Conservation (phyloP, 2,329 filamentous ascomycete species). For the Epicoccum sorghinum region DNA sequence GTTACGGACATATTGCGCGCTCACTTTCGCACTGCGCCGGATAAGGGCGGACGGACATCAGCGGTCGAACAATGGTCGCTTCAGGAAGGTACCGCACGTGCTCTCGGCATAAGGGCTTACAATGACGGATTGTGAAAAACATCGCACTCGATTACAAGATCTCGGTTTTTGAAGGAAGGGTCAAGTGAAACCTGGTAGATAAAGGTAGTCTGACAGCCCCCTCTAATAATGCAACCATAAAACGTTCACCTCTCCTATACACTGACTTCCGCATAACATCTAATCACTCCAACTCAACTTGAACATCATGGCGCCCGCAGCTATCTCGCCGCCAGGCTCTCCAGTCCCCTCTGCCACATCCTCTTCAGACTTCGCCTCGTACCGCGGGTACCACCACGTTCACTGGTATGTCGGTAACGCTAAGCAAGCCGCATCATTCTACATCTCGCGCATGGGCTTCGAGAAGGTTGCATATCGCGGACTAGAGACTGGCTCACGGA, state of each 20-base stretch:
- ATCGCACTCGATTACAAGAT: conserved; percentile 16
- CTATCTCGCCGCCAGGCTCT: conserved; percentile 52
- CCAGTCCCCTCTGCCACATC: conserved; percentile 29
- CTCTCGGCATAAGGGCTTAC: conserved; percentile 34
- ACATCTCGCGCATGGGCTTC: conserved; percentile 87
- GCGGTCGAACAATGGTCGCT: conserved; percentile 21
- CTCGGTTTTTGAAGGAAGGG: conserved; percentile 33
- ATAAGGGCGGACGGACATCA: conserved; percentile 31
- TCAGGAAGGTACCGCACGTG: conserved; percentile 30
- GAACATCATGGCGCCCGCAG: conserved; percentile 40
- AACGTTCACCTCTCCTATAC: neutral
- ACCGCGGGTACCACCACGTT: conserved; percentile 88
- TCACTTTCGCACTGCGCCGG: conserved; percentile 10
- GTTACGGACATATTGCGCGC: neutral
- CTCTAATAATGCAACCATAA: conserved; percentile 4
- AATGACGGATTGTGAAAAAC: conserved; percentile 28
- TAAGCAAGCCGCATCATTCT: conserved; percentile 91
- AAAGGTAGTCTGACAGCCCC: conserved; percentile 13
- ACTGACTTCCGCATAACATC: neutral
- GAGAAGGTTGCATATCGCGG: conserved; percentile 80
- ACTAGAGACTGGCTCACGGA: conserved; percentile 84
- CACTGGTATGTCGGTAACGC: conserved; percentile 98
- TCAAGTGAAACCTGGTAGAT: conserved; percentile 17
- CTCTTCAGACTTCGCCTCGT: conserved; percentile 54
- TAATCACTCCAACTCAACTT: neutral